Base-by-base conservation (phyloP, 2,329 filamentous ascomycete species). In the Pestalotiopsis sp. region DNA sequence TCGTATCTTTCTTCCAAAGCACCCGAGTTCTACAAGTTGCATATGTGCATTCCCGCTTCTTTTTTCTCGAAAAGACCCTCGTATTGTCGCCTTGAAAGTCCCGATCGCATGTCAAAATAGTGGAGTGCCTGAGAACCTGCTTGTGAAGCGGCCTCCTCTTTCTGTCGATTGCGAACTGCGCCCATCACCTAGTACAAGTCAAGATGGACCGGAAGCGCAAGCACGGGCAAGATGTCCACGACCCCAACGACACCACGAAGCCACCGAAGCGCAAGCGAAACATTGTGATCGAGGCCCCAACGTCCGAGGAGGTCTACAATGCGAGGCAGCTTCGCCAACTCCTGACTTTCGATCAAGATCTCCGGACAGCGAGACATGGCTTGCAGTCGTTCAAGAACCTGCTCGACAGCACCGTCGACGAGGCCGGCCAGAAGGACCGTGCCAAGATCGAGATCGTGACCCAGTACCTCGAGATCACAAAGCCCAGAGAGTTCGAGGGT, bases 371-470 rank as follows among this genome's bases (percentile, higher is more conserved):
- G 75, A 88, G 91, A 78, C 92, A 92, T 80, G 91, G 77, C 80
- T 86, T 99, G 1, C 92, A 97, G 71, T 99, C 97, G 76, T 87
- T 90, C 14, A 88, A 88, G 72, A 87, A 77, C 79, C 71, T 95
- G 59, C 89, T 95, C 70, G 92, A 95, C 75, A 83, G 87, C 52
- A 87, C 93, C 71, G 80, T 86, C 68, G 82, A 84, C 70, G 81
- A 86, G 71, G 83, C 87, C 69, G 81, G 82, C 58, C 80, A 85
- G 68, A 81, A 84, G 72, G 79, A 77, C 70, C 80, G 83, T 80
- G 39, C 63, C 58, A 89, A 84, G 72, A 80, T 82, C 78, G 81
- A 81, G 77, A 91, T 95, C 66, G 82, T 95, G 39, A 85, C 85
- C 72, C 89, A 93, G 72, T 96, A 92, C 77, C 87, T 96, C 63